Percentiles rank a stretch among this genome's conserved stretches.
phyloP scores from a whole-genome alignment of 139 green algal genomes.

The Asterochloris sp. region DNA sequence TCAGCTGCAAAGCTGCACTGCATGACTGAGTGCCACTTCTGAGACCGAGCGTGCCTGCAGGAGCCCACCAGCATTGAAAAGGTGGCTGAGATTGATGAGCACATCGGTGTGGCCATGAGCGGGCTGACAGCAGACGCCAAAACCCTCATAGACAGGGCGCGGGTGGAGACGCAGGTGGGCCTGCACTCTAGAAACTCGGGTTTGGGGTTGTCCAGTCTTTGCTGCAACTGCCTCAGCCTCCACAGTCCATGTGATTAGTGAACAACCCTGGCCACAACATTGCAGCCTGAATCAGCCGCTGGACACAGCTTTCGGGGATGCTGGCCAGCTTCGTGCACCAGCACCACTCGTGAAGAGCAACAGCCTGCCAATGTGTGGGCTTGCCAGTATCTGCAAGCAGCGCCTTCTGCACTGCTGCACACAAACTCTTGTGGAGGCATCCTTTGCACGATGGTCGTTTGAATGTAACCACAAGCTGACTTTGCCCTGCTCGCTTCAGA shows the following conservation, averaged over 20 bases:
- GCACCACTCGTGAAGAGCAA: too few relatives aligned
- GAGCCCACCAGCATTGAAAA: constrained; percentile 95
- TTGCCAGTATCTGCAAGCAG: too few relatives aligned
- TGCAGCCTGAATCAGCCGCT: too few relatives aligned
- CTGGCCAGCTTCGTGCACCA: too few relatives aligned
- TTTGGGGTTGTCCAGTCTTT: too few relatives aligned
- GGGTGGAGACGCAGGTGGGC: constrained; percentile 85
- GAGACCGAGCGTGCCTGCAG: constrained; percentile 37
- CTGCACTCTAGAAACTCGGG: neutral
- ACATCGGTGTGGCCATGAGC: constrained; percentile 96
- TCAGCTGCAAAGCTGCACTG: neutral
- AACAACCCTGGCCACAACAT: too few relatives aligned
- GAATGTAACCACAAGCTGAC: neutral
- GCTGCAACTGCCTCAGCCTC: too few relatives aligned
- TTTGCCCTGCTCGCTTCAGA: constrained; percentile 49
- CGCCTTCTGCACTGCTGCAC: neutral
- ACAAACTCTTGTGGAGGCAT: too few relatives aligned
- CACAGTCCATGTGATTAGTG: too few relatives aligned
- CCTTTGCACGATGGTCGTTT: neutral
- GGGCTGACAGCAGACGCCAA: constrained; percentile 95
- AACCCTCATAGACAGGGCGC: constrained; percentile 95
- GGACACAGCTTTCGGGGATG: too few relatives aligned
- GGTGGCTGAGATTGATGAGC: constrained; percentile 93
- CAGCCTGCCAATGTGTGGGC: too few relatives aligned
- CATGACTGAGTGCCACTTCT: neutral